Conservation (phyloP, 495 filamentous ascomycete genomes). For the Hypoxylon lienhwacheense region DNA sequence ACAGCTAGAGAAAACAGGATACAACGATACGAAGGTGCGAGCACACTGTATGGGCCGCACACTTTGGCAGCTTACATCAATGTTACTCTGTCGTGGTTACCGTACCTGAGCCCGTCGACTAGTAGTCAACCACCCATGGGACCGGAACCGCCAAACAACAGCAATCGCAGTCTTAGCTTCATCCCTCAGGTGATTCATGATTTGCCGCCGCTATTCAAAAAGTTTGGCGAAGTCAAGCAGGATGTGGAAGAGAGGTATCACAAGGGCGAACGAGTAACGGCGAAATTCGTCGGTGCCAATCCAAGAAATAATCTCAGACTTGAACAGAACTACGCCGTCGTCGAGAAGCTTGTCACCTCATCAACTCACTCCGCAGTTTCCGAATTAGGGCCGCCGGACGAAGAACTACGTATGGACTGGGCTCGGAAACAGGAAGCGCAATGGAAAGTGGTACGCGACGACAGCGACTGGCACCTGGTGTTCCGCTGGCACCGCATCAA, state of each 20-base stretch:
- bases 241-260: constrained; percentile 60
- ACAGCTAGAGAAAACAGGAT: constrained; percentile 43
- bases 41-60: constrained; percentile 91
- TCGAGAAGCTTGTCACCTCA: constrained; percentile 59
- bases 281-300: constrained; percentile 83
- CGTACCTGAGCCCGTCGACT: constrained; percentile 61
- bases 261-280: constrained; percentile 60
- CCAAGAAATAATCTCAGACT: constrained; percentile 83
- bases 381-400: neutral
- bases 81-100: constrained; percentile 70
- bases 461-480: constrained; percentile 79
- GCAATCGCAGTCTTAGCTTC: constrained; percentile 76
- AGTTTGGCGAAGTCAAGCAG: constrained; percentile 71
- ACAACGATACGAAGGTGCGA: constrained; percentile 94
- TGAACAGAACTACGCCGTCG: constrained; percentile 76
- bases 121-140: constrained; percentile 54
- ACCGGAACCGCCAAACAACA: constrained; percentile 78
- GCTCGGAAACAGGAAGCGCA: constrained; percentile 29
- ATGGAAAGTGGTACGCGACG: constrained; percentile 72
- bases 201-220: constrained; percentile 66
- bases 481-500: constrained; percentile 79
- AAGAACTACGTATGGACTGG: constrained; percentile 39
- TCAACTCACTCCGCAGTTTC: neutral
- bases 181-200: constrained; percentile 81
- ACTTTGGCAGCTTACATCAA: constrained; percentile 91